These are phyloP conservation scores for Starmerella khaoyaiensis DNA, from an alignment of 805 yeast genomes.

Conservation along the genomic window DNA sequence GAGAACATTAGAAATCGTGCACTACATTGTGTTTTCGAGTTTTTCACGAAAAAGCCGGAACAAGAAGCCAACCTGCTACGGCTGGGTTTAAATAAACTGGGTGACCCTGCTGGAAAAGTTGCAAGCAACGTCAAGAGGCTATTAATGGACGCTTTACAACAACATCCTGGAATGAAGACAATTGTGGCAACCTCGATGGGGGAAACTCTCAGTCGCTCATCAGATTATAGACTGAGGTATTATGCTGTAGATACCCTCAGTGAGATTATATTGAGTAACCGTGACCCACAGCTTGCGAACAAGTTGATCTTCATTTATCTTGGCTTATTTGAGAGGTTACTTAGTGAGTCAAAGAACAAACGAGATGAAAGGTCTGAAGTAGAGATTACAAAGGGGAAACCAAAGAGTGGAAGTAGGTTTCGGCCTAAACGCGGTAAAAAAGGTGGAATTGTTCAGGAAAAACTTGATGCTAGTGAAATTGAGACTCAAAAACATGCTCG, in stretches of 20 bases:
- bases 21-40: slow-evolving; percentile 62
- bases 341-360: slow-evolving; percentile 42
- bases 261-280: slow-evolving; percentile 75
- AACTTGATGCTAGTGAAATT: slow-evolving; percentile 24
- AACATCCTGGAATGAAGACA: slow-evolving; percentile 90
- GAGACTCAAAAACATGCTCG: slow-evolving; percentile 68
- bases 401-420: slow-evolving; percentile 40
- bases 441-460: slow-evolving; percentile 41
- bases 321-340: slow-evolving; percentile 68
- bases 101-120: slow-evolving; percentile 84
- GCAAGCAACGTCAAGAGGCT: slow-evolving; percentile 78
- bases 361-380: slow-evolving; percentile 24
- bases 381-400: slow-evolving; percentile 15
- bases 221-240: slow-evolving; percentile 76
- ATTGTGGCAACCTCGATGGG: slow-evolving; percentile 66
- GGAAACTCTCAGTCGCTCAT: slow-evolving; percentile 60
- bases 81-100: slow-evolving; percentile 84
- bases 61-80: slow-evolving; percentile 86
- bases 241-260: slow-evolving; percentile 79
- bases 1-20: slow-evolving; percentile 72
- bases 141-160: slow-evolving; percentile 66
- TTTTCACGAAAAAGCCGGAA: slow-evolving; percentile 79
- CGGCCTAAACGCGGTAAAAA: slow-evolving; percentile 67
- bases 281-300: slow-evolving; percentile 73
- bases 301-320: slow-evolving; percentile 72